Evolutionary conservation across 768 basidiomycete genomes (phyloP).

Genomic region (Tricholoma bakamatsutake): DNA sequence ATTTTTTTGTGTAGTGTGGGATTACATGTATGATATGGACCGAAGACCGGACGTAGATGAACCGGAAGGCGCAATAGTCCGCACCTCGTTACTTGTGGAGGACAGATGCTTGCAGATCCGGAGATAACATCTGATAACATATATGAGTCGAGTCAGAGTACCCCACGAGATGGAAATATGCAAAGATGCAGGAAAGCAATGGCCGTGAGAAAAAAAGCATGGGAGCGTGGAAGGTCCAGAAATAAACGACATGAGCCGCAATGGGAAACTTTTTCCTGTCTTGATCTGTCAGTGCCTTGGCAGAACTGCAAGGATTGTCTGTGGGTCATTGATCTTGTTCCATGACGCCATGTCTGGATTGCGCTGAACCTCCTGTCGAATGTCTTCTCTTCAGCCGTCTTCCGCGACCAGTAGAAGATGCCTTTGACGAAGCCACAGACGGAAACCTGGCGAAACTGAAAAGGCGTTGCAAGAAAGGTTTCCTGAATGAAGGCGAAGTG

Average conservation of each 20-base stretch:
- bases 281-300: background rate
- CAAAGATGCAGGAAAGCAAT: background rate
- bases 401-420: conserved; percentile 25
- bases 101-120: background rate
- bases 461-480: conserved; percentile 55
- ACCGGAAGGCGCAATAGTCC: background rate
- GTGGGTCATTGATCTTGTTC: background rate
- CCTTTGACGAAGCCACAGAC: conserved; percentile 31
- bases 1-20: background rate
- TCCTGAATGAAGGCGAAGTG: conserved; percentile 46
- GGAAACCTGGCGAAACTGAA: conserved; percentile 48
- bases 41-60: background rate
- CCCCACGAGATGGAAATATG: background rate
- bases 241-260: background rate
- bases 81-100: background rate
- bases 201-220: background rate
- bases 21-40: background rate
- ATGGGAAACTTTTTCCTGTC: background rate
- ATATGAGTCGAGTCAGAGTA: background rate
- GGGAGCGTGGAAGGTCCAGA: background rate
- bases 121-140: background rate
- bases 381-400: conserved; percentile 44
- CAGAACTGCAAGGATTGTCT: background rate
- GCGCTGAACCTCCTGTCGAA: conserved; percentile 34
- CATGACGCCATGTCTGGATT: conserved; percentile 13